Percentiles rank a stretch among this genome's conserved stretches.
These are phyloP conservation scores for Magnolia sinica DNA, from an alignment of 164 flowering plant genomes.

Conservation along the genomic window DNA sequence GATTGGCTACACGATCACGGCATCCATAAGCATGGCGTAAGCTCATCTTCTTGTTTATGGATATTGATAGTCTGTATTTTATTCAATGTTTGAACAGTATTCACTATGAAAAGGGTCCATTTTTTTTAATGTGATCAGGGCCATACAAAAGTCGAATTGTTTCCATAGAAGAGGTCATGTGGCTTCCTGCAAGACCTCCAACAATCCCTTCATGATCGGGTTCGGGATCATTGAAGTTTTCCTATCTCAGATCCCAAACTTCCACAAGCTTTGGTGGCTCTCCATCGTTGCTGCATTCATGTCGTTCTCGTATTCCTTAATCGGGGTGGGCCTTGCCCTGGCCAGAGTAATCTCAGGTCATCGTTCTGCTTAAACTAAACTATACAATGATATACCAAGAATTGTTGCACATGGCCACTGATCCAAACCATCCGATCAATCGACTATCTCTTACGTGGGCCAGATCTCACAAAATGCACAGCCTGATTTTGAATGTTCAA, in stretches of 20 bases:
- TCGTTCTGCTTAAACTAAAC: background rate
- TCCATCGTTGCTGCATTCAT: slow-evolving; percentile 66
- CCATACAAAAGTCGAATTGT: slow-evolving; percentile 43
- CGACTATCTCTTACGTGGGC: no score
- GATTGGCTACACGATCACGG: slow-evolving; percentile 48
- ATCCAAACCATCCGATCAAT: no score
- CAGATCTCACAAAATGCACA: no score
- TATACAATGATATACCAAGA: background rate
- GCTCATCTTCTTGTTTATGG: slow-evolving; percentile 4
- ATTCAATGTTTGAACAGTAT: background rate
- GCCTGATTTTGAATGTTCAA: no score
- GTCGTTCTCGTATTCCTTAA: slow-evolving; percentile 65
- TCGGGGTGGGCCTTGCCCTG: slow-evolving; percentile 38
- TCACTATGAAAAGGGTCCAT: background rate
- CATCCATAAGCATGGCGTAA: slow-evolving; percentile 57
- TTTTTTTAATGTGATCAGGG: slow-evolving; percentile 23
- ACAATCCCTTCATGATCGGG: slow-evolving; percentile 70
- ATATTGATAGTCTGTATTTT: background rate
- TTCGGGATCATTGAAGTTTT: slow-evolving; percentile 58
- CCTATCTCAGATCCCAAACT: slow-evolving; percentile 72
- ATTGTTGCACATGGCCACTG: background rate
- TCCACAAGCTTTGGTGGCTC: slow-evolving; percentile 64
- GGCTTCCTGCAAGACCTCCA: slow-evolving; percentile 56
- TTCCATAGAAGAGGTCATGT: slow-evolving; percentile 41
- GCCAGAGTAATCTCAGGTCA: slow-evolving; percentile 54